Evolutionary conservation across 257 asterid species (phyloP), one percentile per base, ranked within the genome.

Genomic region (Orobanche coerulescens): DNA sequence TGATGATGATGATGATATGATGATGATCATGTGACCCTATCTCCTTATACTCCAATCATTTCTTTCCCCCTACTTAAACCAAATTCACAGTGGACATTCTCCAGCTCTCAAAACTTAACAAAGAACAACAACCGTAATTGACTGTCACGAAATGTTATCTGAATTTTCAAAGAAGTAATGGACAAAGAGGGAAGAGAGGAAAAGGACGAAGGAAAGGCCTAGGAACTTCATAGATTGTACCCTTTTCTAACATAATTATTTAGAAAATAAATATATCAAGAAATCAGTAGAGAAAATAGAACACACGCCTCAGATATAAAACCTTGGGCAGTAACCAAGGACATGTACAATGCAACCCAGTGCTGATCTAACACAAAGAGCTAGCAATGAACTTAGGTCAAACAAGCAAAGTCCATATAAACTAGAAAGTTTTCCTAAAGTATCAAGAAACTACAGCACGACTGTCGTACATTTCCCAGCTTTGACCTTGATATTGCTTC

Each of bases 401-500:
- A 69, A 23, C 46, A 59, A 44, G 49, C 14, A n/a, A 68, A 36
- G 8, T 49, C 26, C 58, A 64, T 49, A 26, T 7, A 25, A 26
- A 31, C 54, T 42, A 63, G 25, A 43, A 54, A 58, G 26, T 0
- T 4, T 42, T 50, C 19, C 18, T 20, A 65, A 50, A 58, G 53
- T 39, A 66, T 56, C 56, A 72, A 56, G 23, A 69, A 71, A 36
- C 33, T 37, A 65, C 25, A 69, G 58, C 48, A 53, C 25, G 43
- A 52, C 40, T 22, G 49, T 15, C 94, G 62, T 88, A 92, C 98
- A 74, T 76, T 86, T 83, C 95, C 98, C 42, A 72, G 78, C 84
- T 81, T 88, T 58, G 95, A 84, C 79, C 88, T 75, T 58, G 98
- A 82, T 68, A 86, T 47, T 67, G 98, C 98, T 80, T 92, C 98